Base-by-base conservation (phyloP, 495 filamentous ascomycete species). In the Glarea lozoyensis region DNA sequence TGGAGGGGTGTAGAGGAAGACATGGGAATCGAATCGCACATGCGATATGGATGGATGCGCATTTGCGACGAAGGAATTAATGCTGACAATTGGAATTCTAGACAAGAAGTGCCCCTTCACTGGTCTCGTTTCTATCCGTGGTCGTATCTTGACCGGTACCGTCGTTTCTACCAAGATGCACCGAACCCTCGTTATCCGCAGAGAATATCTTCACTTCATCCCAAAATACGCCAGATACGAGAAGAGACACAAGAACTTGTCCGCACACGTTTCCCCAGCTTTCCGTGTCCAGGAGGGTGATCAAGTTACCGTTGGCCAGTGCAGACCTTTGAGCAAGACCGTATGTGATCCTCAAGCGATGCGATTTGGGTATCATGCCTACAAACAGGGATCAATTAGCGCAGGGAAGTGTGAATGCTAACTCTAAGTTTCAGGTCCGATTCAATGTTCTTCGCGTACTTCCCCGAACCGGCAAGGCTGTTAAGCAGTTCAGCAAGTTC, bases 71-170 rank as follows among this genome's bases (percentile, higher is more conserved):
- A 36, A 41, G 32, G 39, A 20, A 37, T 29, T 29, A 7, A 37
- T 44, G 42, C 57, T 58, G 54, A 56, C 45, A 54, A 49, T 52
- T 15, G 6, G 27, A 42, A 51, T 30, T 61, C 61, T 66, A 95
- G 92, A 99, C 81, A 96, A 99, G 83, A 99, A 99, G 78, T 99
- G 92, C 81, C 92, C 92, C 57, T 99, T 97, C 81, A 94, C 87
- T 53, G 93, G 93, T 64, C 72, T 86, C 62, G 88, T 97, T 60
- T 94, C 88, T 56, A 96, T 97, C 78, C 92, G 92, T 74, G 92
- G 92, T 65, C 89, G 92, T 89, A 96, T 99, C 82, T 76, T 99
- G 53, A 95, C 90, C 61, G 92, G 92, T 61, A 93, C 86, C 64
- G 92, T 99, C 59, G 85, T 97, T 64, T 95, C 88, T 52, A 99